These are phyloP conservation scores for Wallemia mellicola DNA, from an alignment of 1,284 basidiomycete genomes.

Conservation along the genomic window DNA sequence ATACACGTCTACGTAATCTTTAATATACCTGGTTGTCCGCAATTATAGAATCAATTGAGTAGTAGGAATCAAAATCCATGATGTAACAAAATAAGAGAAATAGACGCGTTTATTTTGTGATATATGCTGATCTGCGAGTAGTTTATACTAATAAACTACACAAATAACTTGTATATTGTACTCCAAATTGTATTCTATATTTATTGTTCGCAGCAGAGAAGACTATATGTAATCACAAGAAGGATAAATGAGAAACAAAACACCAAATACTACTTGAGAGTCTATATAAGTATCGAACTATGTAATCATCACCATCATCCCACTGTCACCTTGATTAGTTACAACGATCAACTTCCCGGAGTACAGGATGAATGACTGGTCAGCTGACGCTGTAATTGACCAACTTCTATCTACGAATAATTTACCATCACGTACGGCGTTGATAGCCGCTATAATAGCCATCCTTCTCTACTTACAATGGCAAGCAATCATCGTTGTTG, in stretches of 20 bases:
- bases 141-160: too few relatives aligned
- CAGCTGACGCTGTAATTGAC: background rate
- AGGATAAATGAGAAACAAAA: too few relatives aligned
- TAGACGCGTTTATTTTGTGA: too few relatives aligned
- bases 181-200: too few relatives aligned
- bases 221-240: too few relatives aligned
- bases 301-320: too few relatives aligned
- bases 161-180: too few relatives aligned
- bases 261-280: too few relatives aligned
- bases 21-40: constrained; percentile 49
- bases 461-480: background rate
- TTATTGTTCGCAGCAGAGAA: too few relatives aligned
- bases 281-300: too few relatives aligned
- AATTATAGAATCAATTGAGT: constrained; percentile 55
- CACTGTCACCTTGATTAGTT: background rate
- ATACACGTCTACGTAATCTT: background rate
- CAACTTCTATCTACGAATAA: background rate
- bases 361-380: background rate
- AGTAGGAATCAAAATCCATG: constrained; percentile 60
- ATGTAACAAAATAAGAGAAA: background rate
- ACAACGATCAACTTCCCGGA: background rate
- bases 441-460: background rate
- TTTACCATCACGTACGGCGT: background rate
- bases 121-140: too few relatives aligned
- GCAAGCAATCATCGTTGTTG: background rate